These are phyloP conservation scores for Euryodendron excelsum DNA, from an alignment of 148 eudicot species.

Conservation along the genomic window DNA sequence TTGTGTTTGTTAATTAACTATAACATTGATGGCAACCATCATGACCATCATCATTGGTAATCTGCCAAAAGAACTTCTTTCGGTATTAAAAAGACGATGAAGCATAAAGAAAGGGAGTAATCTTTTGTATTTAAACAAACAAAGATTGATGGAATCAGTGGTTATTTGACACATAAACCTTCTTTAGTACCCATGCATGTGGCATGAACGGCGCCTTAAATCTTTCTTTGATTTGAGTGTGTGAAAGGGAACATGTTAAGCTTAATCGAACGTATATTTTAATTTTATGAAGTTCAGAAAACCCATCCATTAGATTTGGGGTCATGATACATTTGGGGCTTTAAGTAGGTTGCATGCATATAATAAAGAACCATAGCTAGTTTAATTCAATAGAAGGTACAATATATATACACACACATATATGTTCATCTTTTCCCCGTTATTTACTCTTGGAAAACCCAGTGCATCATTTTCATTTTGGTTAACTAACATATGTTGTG, in stretches of 20 bases:
- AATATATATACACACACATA: too few species aligned
- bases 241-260: background rate
- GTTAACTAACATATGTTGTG: background rate
- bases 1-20: background rate
- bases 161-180: background rate
- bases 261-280: background rate
- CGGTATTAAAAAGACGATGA: background rate
- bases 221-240: background rate
- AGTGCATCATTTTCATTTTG: too few species aligned
- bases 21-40: slow-evolving; percentile 4
- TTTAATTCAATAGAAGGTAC: too few species aligned
- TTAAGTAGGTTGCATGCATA: background rate
- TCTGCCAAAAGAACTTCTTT: slow-evolving; percentile 10
- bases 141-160: background rate
- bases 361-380: too few species aligned
- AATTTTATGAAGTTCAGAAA: background rate
- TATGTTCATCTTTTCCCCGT: too few species aligned
- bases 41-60: slow-evolving; percentile 16
- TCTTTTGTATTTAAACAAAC: background rate
- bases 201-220: background rate
- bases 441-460: too few species aligned
- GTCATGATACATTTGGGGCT: background rate
- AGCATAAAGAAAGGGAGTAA: background rate
- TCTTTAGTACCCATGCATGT: too few species aligned
- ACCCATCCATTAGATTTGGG: background rate